Conservation (phyloP, 345 rosid genomes). For the Melastoma malabathricum region DNA sequence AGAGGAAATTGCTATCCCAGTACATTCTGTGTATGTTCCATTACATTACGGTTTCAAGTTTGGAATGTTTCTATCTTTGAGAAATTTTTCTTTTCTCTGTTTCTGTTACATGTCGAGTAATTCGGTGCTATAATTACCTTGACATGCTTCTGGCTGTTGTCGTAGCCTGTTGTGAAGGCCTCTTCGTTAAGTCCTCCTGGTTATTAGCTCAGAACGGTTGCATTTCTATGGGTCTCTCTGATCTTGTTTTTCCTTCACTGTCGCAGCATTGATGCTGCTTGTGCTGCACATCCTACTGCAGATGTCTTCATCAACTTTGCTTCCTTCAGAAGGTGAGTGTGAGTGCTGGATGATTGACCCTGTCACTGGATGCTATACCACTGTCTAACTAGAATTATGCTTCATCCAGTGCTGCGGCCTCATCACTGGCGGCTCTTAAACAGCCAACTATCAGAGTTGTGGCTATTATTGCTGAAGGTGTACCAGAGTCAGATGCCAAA, state of each 20-base stretch:
- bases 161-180: no score
- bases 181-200: background rate
- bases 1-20: constrained; percentile 97
- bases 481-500: constrained; percentile 91
- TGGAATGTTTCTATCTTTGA: background rate
- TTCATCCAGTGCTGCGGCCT: constrained; percentile 75
- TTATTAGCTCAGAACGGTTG: background rate
- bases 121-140: no score
- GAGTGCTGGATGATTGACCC: background rate
- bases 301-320: constrained; percentile 96
- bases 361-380: constrained; percentile 1
- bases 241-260: constrained; percentile 6
- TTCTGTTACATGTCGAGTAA: no score
- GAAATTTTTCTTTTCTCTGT: background rate
- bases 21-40: constrained; percentile 59
- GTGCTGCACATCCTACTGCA: constrained; percentile 86
- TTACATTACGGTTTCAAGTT: constrained; percentile 2
- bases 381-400: no score
- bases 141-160: no score
- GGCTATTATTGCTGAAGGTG: constrained; percentile 98
- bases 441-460: constrained; percentile 92
- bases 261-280: constrained; percentile 88
- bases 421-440: constrained; percentile 89
- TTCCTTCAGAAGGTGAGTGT: constrained; percentile 66
- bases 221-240: constrained; percentile 1